These are phyloP conservation scores for Erysimum cheiranthoides DNA, from an alignment of 345 rosid genomes.

Conservation along the genomic window DNA sequence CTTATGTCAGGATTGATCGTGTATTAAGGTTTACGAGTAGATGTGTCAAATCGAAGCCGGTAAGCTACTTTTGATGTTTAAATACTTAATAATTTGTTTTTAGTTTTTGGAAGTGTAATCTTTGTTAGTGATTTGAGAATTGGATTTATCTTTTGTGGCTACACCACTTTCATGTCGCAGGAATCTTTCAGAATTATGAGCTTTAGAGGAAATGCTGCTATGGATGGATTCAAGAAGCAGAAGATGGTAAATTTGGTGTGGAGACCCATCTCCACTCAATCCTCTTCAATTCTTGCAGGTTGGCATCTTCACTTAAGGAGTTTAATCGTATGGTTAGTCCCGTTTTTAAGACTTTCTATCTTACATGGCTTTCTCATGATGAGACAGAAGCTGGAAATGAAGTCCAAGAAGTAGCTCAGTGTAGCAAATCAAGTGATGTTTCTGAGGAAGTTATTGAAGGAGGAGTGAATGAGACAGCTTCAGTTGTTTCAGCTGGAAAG, in stretches of 20 bases:
- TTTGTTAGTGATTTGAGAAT: constrained; percentile 15
- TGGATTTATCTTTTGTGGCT: constrained; percentile 13
- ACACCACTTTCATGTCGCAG: constrained; percentile 38
- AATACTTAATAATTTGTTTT: constrained; percentile 2
- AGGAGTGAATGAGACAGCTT: constrained; percentile 32
- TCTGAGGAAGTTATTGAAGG: constrained; percentile 35
- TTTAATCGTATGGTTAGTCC: not conserved
- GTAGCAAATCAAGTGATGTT: constrained; percentile 48
- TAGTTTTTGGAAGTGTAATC: not conserved
- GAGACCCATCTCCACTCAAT: constrained; percentile 63
- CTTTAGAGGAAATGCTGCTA: constrained; percentile 42
- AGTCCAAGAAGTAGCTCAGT: constrained; percentile 43
- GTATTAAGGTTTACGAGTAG: constrained; percentile 47
- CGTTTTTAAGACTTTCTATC: not conserved
- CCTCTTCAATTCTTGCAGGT: constrained; percentile 56
- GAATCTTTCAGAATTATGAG: constrained; percentile 47
- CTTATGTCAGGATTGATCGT: constrained; percentile 51
- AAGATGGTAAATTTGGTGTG: constrained; percentile 52
- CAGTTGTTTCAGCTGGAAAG: constrained; percentile 48
- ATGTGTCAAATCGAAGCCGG: constrained; percentile 44
- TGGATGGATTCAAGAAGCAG: constrained; percentile 49
- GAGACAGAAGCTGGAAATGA: constrained; percentile 53
- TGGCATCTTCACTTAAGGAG: not conserved
- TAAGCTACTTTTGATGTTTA: constrained; percentile 33
- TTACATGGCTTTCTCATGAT: constrained; percentile 13